Conservation (phyloP, 495 filamentous ascomycete species). For the Polyplosphaeria fusca region DNA sequence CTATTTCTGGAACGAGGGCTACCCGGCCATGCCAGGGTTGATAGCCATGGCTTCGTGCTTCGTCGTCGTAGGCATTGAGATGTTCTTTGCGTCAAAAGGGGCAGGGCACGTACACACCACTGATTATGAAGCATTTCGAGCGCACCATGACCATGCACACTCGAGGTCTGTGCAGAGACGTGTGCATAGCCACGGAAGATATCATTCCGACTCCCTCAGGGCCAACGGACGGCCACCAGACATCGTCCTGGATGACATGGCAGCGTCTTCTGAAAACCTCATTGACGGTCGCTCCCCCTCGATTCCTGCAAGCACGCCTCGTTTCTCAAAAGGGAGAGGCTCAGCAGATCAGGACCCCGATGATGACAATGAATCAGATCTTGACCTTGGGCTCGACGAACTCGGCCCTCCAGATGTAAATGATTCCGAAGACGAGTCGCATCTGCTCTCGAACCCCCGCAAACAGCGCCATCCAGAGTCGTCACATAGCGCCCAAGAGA, state of each 20-base stretch:
- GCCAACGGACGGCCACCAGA: slow-evolving; percentile 22
- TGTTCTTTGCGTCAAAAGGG: slow-evolving; percentile 45
- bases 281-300: slow-evolving; percentile 25
- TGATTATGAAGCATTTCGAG: slow-evolving; percentile 29
- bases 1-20: slow-evolving; percentile 46
- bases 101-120: slow-evolving; percentile 39
- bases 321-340: background rate
- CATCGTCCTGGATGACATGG: slow-evolving; percentile 19
- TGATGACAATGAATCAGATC: slow-evolving; percentile 33
- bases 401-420: slow-evolving; percentile 29
- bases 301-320: background rate
- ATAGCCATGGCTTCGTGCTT: slow-evolving; percentile 44
- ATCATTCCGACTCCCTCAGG: slow-evolving; percentile 16
- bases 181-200: slow-evolving; percentile 35
- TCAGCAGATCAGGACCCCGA: slow-evolving; percentile 4
- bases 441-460: slow-evolving; percentile 21
- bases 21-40: slow-evolving; percentile 46
- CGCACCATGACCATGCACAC: slow-evolving; percentile 11
- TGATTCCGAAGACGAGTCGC: slow-evolving; percentile 9
- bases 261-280: slow-evolving; percentile 19
- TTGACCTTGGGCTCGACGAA: slow-evolving; percentile 40
- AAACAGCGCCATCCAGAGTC: slow-evolving; percentile 1
- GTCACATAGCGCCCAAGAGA: background rate
- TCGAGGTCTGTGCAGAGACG: slow-evolving; percentile 12
- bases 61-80: slow-evolving; percentile 47